Conservation (phyloP, 768 basidiomycete genomes). For the Lanmaoa pseudosensibilis region DNA sequence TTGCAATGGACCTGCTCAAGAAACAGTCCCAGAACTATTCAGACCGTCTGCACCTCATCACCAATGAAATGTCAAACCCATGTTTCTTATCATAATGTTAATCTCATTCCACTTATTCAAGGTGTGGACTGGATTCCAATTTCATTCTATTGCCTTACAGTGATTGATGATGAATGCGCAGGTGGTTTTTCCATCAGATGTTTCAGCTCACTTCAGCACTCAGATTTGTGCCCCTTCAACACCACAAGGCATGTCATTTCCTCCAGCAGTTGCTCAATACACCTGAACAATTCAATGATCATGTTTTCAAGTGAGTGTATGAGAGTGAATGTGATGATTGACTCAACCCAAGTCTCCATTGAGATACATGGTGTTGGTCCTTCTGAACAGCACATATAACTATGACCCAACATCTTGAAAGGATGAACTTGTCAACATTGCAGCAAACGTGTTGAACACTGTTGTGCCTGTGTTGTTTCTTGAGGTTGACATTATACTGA, state of each 20-base stretch:
- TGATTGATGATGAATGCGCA: constrained; percentile 24
- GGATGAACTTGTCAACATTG: constrained; percentile 2
- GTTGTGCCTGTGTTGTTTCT: background rate
- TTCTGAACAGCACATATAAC: constrained; percentile 17
- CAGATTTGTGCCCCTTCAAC: constrained; percentile 29
- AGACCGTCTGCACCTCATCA: constrained; percentile 2
- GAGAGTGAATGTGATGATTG: too few relatives aligned
- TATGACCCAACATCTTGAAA: constrained; percentile 15
- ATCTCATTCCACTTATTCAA: background rate
- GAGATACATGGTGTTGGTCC: constrained; percentile 16
- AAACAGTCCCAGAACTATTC: constrained; percentile 10
- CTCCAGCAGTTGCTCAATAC: constrained; percentile 38
- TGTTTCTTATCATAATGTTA: background rate
- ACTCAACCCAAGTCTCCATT: background rate
- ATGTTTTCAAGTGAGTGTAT: constrained; percentile 32
- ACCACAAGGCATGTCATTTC: constrained; percentile 30
- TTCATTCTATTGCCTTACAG: constrained; percentile 20
- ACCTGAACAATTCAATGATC: constrained; percentile 34
- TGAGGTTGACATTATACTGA: background rate
- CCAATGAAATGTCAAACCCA: background rate
- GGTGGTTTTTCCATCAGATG: constrained; percentile 22
- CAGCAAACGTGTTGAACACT: background rate
- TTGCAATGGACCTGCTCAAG: constrained; percentile 11
- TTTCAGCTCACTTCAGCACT: constrained; percentile 8
- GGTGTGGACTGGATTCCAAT: constrained; percentile 19